Percentiles rank a stretch among this genome's conserved stretches.
Evolutionary conservation across 208 protist species (phyloP).

Genomic region (Acanthamoeba lenticulata): DNA sequence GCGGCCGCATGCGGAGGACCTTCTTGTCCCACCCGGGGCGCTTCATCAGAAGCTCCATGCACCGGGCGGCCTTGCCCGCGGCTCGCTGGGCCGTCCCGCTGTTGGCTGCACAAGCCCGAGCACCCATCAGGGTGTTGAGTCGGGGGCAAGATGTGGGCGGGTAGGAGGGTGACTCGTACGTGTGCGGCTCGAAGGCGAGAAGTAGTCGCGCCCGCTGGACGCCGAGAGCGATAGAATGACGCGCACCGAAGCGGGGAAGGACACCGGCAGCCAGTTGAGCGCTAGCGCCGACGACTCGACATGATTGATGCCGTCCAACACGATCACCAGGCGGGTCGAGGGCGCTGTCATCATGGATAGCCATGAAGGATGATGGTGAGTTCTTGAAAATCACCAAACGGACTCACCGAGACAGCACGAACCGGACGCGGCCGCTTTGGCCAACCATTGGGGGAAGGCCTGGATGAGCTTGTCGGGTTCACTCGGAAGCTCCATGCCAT

Average conservation of each 20-base stretch:
- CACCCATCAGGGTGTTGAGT: too few relatives aligned
- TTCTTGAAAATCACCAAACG: too few relatives aligned
- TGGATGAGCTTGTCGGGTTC: constrained; percentile 59
- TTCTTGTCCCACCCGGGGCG: constrained; percentile 4
- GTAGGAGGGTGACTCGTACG: not conserved
- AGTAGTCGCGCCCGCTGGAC: not conserved
- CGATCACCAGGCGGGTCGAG: not conserved
- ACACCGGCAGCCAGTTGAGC: not conserved
- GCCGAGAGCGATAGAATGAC: not conserved
- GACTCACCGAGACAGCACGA: not conserved
- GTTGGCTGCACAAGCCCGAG: not conserved
- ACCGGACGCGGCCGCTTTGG: not conserved
- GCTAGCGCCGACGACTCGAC: not conserved
- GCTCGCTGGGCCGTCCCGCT: not conserved
- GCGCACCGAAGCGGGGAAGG: not conserved
- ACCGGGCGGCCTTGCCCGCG: not conserved
- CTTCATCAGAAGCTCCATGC: not conserved
- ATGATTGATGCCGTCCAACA: constrained; percentile 36
- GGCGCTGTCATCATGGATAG: not conserved
- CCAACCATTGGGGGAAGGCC: constrained; percentile 27
- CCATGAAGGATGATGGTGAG: not conserved
- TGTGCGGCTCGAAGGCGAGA: not conserved
- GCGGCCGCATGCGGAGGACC: not conserved
- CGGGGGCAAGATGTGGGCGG: not conserved
- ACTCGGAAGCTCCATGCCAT: not conserved